phyloP scores from a whole-genome alignment of 805 yeast species.

The Saccharomycopsis schoenii region DNA sequence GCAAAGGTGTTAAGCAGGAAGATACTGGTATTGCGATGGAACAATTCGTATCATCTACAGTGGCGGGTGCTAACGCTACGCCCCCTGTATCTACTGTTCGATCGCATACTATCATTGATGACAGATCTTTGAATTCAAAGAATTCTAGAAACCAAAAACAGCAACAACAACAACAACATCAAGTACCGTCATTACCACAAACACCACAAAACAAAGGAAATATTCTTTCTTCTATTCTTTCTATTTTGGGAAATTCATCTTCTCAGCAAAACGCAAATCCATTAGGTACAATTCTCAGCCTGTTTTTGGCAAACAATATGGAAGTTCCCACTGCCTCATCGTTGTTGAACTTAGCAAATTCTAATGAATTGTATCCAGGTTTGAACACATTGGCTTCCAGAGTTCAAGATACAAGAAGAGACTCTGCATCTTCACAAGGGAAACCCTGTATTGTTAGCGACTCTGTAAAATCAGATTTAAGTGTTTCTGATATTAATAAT shows the following conservation, averaged over 20 bases:
- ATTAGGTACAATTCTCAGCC: background rate
- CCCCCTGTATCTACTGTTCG: background rate
- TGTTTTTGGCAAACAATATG: background rate
- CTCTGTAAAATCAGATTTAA: background rate
- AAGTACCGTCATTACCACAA: background rate
- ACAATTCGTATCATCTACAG: background rate
- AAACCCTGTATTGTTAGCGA: background rate
- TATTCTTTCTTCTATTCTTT: background rate
- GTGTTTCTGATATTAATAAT: no score
- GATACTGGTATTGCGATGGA: background rate
- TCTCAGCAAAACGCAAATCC: background rate
- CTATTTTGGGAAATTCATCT: background rate
- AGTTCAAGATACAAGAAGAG: slow-evolving; percentile 7
- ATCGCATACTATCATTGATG: background rate
- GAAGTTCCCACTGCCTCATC: slow-evolving; percentile 10
- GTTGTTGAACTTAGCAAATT: slow-evolving; percentile 11
- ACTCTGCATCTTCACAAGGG: background rate
- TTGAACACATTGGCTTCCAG: slow-evolving; percentile 14
- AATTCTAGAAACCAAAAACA: background rate
- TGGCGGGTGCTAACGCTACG: background rate
- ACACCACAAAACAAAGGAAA: background rate
- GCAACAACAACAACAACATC: background rate
- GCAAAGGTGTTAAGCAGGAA: background rate
- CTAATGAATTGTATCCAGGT: slow-evolving; percentile 17
- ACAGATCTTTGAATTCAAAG: background rate